These are phyloP conservation scores for Cadophora malorum DNA, from an alignment of 2,329 filamentous ascomycete genomes.

Conservation along the genomic window DNA sequence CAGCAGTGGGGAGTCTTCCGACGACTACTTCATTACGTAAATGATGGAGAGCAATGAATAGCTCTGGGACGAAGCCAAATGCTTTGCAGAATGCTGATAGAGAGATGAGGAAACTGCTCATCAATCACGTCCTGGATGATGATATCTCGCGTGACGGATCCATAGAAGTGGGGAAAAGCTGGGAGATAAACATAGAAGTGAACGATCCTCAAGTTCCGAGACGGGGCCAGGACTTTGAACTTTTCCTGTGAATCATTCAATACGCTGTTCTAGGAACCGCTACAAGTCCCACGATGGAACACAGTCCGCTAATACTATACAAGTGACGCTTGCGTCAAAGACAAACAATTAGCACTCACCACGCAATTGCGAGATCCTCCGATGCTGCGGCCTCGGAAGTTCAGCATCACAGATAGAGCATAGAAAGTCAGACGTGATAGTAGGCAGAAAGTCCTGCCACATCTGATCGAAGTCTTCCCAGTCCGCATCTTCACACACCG, in stretches of 20 bases:
- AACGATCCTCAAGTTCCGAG: too few relatives aligned
- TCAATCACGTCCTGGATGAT: too few relatives aligned
- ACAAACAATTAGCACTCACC: background rate
- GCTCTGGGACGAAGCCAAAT: too few relatives aligned
- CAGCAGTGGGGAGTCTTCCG: background rate
- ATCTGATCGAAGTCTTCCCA: background rate
- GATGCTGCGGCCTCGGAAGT: background rate
- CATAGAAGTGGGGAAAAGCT: too few relatives aligned
- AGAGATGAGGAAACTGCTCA: too few relatives aligned
- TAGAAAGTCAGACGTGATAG: background rate
- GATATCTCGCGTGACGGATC: too few relatives aligned
- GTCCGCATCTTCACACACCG: background rate
- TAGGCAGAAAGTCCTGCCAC: background rate
- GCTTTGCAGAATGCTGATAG: too few relatives aligned
- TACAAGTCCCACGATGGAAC: background rate
- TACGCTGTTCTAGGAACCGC: background rate
- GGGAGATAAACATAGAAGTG: too few relatives aligned
- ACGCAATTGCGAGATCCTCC: slow-evolving; percentile 1
- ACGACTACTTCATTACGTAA: too few relatives aligned
- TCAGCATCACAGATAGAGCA: background rate
- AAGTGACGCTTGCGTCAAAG: background rate
- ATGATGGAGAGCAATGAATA: too few relatives aligned
- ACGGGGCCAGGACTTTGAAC: background rate
- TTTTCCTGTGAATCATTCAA: background rate
- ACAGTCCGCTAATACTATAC: background rate